A percentile compares a stretch with the other conserved stretches of the same genome.
phyloP scores from a whole-genome alignment of 2,329 filamentous ascomycete genomes.

The Fusarium brevicatenulatum region DNA sequence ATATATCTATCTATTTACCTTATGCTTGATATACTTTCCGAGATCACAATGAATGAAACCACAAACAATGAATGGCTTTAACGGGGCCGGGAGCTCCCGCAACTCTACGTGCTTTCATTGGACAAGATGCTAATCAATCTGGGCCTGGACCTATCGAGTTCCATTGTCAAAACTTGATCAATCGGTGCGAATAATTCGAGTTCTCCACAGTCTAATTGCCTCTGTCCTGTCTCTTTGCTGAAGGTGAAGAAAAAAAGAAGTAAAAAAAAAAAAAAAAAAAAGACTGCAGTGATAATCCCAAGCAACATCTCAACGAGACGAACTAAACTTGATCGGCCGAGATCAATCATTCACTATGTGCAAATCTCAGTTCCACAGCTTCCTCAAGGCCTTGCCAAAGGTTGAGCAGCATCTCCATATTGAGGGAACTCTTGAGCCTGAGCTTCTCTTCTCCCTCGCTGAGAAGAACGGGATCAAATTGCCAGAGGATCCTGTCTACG shows the following conservation, averaged over 20 bases:
- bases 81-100: conserved; percentile 34
- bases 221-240: background rate
- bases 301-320: background rate
- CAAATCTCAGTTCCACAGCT: conserved; percentile 59
- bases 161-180: conserved; percentile 4
- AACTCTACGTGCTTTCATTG: conserved; percentile 23
- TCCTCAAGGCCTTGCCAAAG: conserved; percentile 76
- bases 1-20: background rate
- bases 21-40: background rate
- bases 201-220: background rate
- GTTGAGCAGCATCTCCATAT: conserved; percentile 86
- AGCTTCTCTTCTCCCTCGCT: conserved; percentile 76
- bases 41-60: background rate
- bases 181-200: conserved; percentile 16
- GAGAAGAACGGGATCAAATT: conserved; percentile 72
- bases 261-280: background rate
- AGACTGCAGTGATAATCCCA: background rate
- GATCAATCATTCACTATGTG: conserved; percentile 58
- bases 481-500: conserved; percentile 71
- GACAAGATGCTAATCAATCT: conserved; percentile 8
- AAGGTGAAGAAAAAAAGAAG: background rate
- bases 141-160: conserved; percentile 13
- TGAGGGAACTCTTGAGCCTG: conserved; percentile 77
- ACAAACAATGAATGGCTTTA: conserved; percentile 1
- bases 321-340: background rate